Evolutionary conservation across 1,284 basidiomycete genomes (phyloP), one percentile per base, ranked within the genome.

Genomic region (Puccinia polysora): DNA sequence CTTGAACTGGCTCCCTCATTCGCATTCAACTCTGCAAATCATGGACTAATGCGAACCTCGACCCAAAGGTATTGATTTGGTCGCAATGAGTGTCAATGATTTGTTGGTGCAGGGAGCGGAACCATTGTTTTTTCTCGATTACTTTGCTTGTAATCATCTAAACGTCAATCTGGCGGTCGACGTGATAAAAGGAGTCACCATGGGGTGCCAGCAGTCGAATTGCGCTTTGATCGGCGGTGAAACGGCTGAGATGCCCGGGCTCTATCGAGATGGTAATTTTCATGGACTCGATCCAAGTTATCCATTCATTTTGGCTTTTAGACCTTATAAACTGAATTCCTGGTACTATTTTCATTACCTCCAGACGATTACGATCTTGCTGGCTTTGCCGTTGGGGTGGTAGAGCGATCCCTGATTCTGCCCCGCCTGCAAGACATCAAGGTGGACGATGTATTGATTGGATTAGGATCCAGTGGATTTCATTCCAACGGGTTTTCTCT

Each of bases 11-110:
- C 25, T 28, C n/a, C 47, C 20, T 50, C 15, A 7, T 38, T 28
- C 38, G 25, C 30, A 30, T 59, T 32, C 18, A 34, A 32, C 14
- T 52, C 20, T 32, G n/a, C 28, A 55, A 55, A 49, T 15, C 47
- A 18, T 32, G 28, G 28, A 3, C 3, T 12, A 59, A 38, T 8
- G 14, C n/a, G 38, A 10, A 53, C 23, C 62, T 43, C 23, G 18
- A 5, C 40, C 14, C 30, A 55, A 23, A 75, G 74, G 95, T 62
- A 92, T 97, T 77, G 95, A 98, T 80, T 85, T 98, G 40, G 95
- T 98, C 52, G 95, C 95, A 43, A 98, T 98, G 95, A 92, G 89
- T n/a, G 95, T 97, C 76, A 98, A 98, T 81, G 95, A 98, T 81
- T 83, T 98, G 62, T 85, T 98, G 63, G 95, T 98, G 10, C 95